Evolutionary conservation across 1,284 basidiomycete species (phyloP), one percentile per base, ranked within the genome.

Genomic region (Puccinia hordei): DNA sequence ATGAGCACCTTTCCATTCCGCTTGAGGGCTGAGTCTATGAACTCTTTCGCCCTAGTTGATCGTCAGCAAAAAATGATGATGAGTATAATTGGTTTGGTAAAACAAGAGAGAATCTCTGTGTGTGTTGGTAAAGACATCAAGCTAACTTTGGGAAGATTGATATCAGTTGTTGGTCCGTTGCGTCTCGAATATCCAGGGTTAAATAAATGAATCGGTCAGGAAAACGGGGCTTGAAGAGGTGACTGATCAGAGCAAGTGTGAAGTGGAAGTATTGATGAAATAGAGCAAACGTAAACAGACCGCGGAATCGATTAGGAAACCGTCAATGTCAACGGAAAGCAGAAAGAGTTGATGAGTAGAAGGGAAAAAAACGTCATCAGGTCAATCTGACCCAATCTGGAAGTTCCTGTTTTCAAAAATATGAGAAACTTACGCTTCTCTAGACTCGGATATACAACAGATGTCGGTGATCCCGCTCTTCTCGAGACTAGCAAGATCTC

Each of bases 151-250:
- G 83, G 59, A 84, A 84, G 80, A 83, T 82, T 35, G 81, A 74
- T 41, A 83, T 83, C 12, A 84, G 76, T 80, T 83, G 83, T 74
- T 81, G 85, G 85, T 86, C 87, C 73, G 93, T 92, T 83, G 90
- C 93, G 85, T 98, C 95, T 84, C 94, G 89, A 22, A 97, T 92
- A 85, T 97, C 92, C 46, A 96, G 87, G 0, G 91, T 90, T 84
- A 94, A 86, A 85, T 97, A 97, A 41, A 85, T 84, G 86, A 96
- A 94, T 49, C 90, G 87, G 0, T 91, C 91, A 0, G 91, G 91
- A 84, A 95, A 97, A 33, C 93, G 90, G 0, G 94, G 93, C 71
- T 89, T 89, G 79, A 96, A 92, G 30, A 94, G 92, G 85, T 74
- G 74, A 15, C 76, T 79, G n/a, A 22, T 12, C 15, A 41, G 33